Conservation (phyloP, 2,329 filamentous ascomycete species). For the Peltaster fructicola region DNA sequence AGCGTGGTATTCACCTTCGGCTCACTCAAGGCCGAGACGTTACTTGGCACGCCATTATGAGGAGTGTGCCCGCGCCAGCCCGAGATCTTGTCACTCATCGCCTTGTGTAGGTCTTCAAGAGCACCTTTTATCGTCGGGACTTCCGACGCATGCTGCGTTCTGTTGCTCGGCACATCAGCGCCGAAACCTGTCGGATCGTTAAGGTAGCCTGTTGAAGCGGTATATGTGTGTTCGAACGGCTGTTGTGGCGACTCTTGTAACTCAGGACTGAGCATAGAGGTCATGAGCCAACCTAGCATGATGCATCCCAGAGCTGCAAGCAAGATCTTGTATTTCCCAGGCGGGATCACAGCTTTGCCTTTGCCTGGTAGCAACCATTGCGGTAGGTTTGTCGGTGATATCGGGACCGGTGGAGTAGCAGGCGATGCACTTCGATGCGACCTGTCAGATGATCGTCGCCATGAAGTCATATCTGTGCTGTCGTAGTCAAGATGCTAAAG, state of each 20-base stretch:
- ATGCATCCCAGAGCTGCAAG: constrained; percentile 11
- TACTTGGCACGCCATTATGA: constrained; percentile 5
- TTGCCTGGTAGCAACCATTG: constrained; percentile 13
- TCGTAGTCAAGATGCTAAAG: background rate
- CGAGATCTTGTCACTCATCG: constrained; percentile 16
- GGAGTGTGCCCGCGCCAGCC: too few relatives aligned
- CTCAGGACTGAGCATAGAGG: constrained; percentile 13
- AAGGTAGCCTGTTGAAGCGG: constrained; percentile 9
- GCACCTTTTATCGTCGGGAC: constrained; percentile 17
- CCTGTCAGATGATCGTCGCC: constrained; percentile 7
- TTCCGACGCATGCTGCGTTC: constrained; percentile 2
- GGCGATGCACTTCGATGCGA: constrained; percentile 12
- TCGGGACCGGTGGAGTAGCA: constrained; percentile 9
- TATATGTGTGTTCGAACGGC: constrained; percentile 5
- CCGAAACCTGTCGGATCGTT: constrained; percentile 12
- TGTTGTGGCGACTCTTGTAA: too few relatives aligned
- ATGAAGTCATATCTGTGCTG: constrained; percentile 8
- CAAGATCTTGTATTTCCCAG: constrained; percentile 10
- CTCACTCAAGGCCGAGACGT: constrained; percentile 1
- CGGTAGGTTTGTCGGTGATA: constrained; percentile 11
- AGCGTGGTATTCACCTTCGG: constrained; percentile 1
- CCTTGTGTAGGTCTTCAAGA: constrained; percentile 16
- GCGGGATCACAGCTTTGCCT: constrained; percentile 2
- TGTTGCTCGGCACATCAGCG: too few relatives aligned
- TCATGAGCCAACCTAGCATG: constrained; percentile 16